These are phyloP conservation scores for Podosphaera fusca DNA, from an alignment of 2,329 filamentous ascomycete species.

Conservation along the genomic window DNA sequence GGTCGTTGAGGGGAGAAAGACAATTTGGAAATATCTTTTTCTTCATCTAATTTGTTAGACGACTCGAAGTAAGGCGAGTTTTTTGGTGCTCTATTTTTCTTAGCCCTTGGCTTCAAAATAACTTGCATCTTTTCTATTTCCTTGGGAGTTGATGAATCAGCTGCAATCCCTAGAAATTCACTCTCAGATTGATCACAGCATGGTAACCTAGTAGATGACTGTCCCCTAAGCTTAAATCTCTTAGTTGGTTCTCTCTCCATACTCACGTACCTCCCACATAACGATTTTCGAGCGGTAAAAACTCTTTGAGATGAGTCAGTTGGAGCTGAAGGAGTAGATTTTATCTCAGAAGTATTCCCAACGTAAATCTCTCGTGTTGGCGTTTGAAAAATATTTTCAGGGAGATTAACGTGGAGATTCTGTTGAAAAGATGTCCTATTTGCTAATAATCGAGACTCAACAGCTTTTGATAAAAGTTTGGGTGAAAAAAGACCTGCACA, in stretches of 20 bases:
- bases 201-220: neutral
- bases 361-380: neutral
- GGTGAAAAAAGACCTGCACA: neutral
- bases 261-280: neutral
- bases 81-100: constrained; percentile 8
- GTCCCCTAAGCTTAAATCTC: neutral
- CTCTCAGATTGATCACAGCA: neutral
- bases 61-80: constrained; percentile 15
- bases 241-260: neutral
- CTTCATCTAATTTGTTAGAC: neutral
- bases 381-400: neutral
- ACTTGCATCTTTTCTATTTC: neutral
- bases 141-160: neutral
- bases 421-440: neutral
- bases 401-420: neutral
- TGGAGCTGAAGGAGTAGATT: neutral
- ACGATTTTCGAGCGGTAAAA: neutral
- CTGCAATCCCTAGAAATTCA: neutral
- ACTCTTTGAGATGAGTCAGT: neutral
- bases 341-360: neutral
- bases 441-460: neutral
- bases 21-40: neutral
- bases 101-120: constrained; percentile 2
- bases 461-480: neutral
- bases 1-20: neutral